Evolutionary conservation across 129 eudicot genomes (phyloP).

Genomic region (Apium graveolens): DNA sequence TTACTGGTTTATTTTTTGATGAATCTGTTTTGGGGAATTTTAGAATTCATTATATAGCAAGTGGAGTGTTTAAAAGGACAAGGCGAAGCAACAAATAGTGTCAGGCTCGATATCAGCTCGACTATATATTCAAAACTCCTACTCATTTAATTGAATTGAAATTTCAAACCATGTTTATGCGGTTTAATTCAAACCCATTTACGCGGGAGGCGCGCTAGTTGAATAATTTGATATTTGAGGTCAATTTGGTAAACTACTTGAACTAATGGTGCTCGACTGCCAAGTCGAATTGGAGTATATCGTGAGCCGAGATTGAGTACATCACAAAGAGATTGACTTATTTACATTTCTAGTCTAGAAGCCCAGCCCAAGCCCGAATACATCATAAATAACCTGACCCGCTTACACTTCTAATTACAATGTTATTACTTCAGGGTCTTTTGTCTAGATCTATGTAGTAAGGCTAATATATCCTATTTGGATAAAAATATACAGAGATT

Average conservation of each 20-base stretch:
- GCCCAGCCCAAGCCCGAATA: not conserved
- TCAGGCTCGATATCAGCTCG: not conserved
- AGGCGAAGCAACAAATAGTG: not conserved
- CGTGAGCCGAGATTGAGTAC: not conserved
- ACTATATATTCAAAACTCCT: not conserved
- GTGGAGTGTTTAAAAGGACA: not conserved
- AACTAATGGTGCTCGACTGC: not conserved
- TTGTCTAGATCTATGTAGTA: not conserved
- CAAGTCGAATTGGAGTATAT: not conserved
- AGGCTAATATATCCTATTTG: too few species aligned
- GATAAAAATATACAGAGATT: too few species aligned
- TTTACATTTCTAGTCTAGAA: not conserved
- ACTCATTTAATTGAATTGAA: not conserved
- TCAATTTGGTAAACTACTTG: not conserved
- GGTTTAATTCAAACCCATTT: not conserved
- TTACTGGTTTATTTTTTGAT: not conserved
- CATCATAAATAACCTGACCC: not conserved
- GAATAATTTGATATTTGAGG: not conserved
- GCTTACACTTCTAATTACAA: not conserved
- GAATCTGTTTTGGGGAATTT: not conserved
- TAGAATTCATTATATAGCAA: not conserved
- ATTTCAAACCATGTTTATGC: too few species aligned
- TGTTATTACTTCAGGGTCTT: not conserved
- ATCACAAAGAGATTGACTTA: not conserved
- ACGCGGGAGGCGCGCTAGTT: not conserved